Evolutionary conservation across 495 filamentous ascomycete species (phyloP).

Genomic region (Acidomyces sp.): DNA sequence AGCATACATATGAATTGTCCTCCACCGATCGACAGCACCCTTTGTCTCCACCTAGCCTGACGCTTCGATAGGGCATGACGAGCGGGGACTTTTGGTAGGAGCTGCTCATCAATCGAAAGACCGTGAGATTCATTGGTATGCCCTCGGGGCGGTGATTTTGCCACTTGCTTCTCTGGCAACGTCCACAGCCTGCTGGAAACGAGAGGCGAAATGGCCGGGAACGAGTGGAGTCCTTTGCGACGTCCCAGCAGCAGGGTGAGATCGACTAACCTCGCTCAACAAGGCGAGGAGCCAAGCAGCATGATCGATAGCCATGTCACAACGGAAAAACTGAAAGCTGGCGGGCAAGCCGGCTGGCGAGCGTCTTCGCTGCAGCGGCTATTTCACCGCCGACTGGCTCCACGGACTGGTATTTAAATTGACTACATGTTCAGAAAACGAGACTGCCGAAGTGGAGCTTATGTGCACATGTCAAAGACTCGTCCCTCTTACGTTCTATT

Average conservation of each 20-base stretch:
- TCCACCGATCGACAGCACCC: too few relatives aligned
- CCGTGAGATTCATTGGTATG: not conserved
- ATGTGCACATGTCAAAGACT: conserved; percentile 39
- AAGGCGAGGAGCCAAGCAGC: conserved; percentile 16
- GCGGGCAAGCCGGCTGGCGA: conserved; percentile 32
- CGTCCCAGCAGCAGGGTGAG: not conserved
- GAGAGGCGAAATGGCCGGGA: conserved; percentile 4
- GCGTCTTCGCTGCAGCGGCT: conserved; percentile 44
- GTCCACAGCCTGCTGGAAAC: not conserved
- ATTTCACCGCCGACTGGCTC: conserved; percentile 47
- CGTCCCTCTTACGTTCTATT: conserved; percentile 37
- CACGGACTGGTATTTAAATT: conserved; percentile 37
- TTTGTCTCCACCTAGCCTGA: too few relatives aligned
- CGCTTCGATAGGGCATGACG: too few relatives aligned
- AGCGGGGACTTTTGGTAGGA: too few relatives aligned
- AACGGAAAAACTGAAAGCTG: conserved; percentile 11
- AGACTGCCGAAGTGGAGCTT: not conserved
- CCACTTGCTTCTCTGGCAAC: conserved; percentile 9
- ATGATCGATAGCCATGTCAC: conserved; percentile 17
- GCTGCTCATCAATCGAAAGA: conserved; percentile 1
- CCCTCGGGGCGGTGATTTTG: not conserved
- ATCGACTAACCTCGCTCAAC: conserved; percentile 7
- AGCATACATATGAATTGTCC: too few relatives aligned
- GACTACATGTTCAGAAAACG: not conserved
- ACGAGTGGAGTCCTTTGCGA: conserved; percentile 12